Percentiles rank a stretch among this genome's conserved stretches.
These are phyloP conservation scores for Xylaria sp. DNA, from an alignment of 2,329 filamentous ascomycete genomes.

Conservation along the genomic window DNA sequence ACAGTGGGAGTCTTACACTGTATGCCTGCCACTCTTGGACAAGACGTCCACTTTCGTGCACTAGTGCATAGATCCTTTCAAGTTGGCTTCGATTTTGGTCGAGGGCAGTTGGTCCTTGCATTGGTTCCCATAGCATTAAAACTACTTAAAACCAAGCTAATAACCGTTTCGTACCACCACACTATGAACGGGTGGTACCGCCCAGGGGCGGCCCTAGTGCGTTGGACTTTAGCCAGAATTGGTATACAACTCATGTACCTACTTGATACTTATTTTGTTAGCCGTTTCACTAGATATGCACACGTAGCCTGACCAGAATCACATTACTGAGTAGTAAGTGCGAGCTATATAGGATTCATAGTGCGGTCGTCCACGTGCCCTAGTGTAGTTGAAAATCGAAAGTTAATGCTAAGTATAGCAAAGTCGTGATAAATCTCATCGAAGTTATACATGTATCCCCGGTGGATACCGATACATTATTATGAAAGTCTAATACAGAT, in stretches of 20 bases:
- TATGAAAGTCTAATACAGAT: background rate
- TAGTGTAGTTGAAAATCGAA: background rate
- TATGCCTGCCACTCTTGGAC: background rate
- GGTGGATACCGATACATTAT: background rate
- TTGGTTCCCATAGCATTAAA: background rate
- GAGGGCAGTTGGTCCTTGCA: slow-evolving; percentile 17
- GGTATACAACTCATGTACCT: no score
- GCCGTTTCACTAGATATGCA: slow-evolving; percentile 24
- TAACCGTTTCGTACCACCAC: background rate
- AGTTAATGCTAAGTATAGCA: background rate
- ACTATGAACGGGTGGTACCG: slow-evolving; percentile 14
- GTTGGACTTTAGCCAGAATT: no score
- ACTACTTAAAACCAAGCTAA: background rate
- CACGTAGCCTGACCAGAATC: background rate
- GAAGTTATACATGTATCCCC: background rate
- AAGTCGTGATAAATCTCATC: background rate
- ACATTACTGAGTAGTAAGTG: background rate
- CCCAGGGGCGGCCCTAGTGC: background rate
- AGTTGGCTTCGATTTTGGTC: background rate
- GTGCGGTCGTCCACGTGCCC: background rate
- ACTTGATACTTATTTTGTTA: background rate
- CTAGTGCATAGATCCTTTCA: slow-evolving; percentile 7
- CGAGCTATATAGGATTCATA: background rate
- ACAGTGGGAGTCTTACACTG: background rate
- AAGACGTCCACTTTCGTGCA: background rate